phyloP scores from a whole-genome alignment of 768 basidiomycete genomes.

The Mycena vitilis region DNA sequence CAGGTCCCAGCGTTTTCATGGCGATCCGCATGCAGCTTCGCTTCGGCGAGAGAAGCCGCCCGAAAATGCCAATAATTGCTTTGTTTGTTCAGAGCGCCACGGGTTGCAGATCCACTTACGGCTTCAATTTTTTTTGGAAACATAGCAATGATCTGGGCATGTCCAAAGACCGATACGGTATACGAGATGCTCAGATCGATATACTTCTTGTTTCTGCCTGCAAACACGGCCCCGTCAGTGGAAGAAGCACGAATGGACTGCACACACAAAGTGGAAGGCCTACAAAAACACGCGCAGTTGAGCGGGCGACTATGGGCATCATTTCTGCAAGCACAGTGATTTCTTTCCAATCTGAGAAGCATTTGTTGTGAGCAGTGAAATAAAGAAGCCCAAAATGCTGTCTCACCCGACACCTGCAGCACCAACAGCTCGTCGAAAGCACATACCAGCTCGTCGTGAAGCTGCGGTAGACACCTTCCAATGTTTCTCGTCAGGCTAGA shows the following conservation, averaged over 20 bases:
- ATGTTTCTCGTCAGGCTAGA: constrained; percentile 4
- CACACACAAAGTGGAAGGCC: constrained; percentile 22
- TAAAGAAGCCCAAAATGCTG: not conserved
- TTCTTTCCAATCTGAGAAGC: constrained; percentile 6
- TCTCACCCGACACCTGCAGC: constrained; percentile 1
- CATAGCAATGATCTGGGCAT: not conserved
- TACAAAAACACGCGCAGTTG: constrained; percentile 9
- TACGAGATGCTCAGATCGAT: constrained; percentile 8
- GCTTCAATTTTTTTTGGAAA: constrained; percentile 13
- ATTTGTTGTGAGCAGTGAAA: no score
- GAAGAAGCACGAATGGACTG: not conserved
- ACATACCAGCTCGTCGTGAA: constrained; percentile 4
- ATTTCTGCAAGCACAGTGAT: not conserved
- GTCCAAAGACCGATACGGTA: not conserved
- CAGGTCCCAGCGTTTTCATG: constrained; percentile 27
- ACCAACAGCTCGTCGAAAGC: not conserved
- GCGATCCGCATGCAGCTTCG: not conserved
- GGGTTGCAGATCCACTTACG: not conserved
- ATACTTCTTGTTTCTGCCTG: not conserved
- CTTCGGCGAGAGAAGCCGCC: not conserved
- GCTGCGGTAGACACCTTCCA: not conserved
- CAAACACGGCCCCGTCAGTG: not conserved
- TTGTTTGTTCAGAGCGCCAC: not conserved
- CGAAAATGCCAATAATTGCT: constrained; percentile 30
- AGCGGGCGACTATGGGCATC: not conserved